A percentile compares a stretch with the other conserved stretches of the same genome.
Evolutionary conservation across 2,329 filamentous ascomycete genomes (phyloP).

Genomic region (Fusarium verticillioides): DNA sequence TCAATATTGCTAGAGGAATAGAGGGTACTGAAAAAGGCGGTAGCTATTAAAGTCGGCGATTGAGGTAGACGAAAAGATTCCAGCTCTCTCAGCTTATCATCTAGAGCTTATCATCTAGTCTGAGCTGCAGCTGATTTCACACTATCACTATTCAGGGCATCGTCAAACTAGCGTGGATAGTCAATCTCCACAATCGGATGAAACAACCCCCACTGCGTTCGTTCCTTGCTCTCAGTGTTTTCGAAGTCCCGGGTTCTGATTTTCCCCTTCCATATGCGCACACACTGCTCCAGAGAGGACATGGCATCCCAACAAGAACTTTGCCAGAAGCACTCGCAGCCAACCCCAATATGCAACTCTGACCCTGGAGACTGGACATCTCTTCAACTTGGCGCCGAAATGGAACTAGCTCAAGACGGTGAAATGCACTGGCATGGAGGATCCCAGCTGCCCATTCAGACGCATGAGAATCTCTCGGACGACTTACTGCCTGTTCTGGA

Average conservation of each 20-base stretch:
- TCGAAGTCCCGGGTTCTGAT: rapidly evolving
- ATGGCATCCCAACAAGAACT: neutral
- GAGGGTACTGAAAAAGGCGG: neutral
- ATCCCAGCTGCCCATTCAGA: neutral
- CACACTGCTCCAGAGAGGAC: rapidly evolving
- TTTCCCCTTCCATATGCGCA: too few species aligned
- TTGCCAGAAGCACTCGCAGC: rapidly evolving
- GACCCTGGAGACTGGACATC: rapidly evolving
- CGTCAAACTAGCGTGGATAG: neutral
- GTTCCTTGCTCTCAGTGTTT: neutral
- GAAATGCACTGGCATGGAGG: neutral
- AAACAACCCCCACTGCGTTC: neutral
- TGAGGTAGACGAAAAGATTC: rapidly evolving
- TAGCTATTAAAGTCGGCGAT: neutral
- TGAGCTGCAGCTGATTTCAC: neutral
- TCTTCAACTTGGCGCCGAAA: too few species aligned
- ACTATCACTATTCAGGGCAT: neutral
- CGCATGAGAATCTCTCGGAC: too few species aligned
- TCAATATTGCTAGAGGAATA: neutral
- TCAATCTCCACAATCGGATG: rapidly evolving
- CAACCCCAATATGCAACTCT: rapidly evolving
- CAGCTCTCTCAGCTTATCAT: rapidly evolving
- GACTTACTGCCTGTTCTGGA: too few species aligned
- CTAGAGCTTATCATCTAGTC: neutral
- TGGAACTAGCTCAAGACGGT: rapidly evolving